A percentile compares a stretch with the other conserved stretches of the same genome.
These are phyloP conservation scores for Neonectria sp. DNA, from an alignment of 2,329 filamentous ascomycete genomes.

Conservation along the genomic window DNA sequence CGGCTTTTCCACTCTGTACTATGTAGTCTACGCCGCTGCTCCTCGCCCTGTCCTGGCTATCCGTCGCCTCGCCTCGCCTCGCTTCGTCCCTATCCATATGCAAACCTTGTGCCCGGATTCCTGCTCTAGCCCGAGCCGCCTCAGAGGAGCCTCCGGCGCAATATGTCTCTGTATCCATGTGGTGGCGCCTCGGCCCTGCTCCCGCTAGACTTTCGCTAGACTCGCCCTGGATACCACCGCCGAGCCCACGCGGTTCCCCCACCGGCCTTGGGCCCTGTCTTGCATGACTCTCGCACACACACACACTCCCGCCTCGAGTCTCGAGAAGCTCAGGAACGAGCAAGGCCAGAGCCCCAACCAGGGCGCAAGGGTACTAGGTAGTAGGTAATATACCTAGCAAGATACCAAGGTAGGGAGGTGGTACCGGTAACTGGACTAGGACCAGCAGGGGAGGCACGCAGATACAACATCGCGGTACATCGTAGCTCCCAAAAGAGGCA, in stretches of 20 bases:
- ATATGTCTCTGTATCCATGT: constrained; percentile 24
- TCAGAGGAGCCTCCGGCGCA: neutral
- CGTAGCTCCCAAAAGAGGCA: constrained; percentile 14
- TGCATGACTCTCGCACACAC: constrained; percentile 29
- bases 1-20: constrained; percentile 12
- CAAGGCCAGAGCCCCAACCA: neutral
- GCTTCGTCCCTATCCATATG: constrained; percentile 7
- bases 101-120: constrained; percentile 3
- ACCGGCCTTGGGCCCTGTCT: constrained; percentile 18
- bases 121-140: neutral
- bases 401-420: constrained; percentile 19
- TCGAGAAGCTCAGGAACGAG: neutral
- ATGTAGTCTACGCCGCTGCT: constrained; percentile 3
- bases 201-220: constrained; percentile 41
- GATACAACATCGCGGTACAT: neutral
- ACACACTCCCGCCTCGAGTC: neutral
- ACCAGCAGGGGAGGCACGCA: constrained; percentile 1
- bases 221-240: constrained; percentile 39
- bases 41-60: neutral
- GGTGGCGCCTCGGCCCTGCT: constrained; percentile 43
- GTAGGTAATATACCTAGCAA: neutral
- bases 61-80: neutral
- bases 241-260: constrained; percentile 35
- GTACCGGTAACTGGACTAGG: constrained; percentile 16
- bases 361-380: neutral